phyloP scores from a whole-genome alignment of 805 yeast species.

The Cyberlindnera petersonii region DNA sequence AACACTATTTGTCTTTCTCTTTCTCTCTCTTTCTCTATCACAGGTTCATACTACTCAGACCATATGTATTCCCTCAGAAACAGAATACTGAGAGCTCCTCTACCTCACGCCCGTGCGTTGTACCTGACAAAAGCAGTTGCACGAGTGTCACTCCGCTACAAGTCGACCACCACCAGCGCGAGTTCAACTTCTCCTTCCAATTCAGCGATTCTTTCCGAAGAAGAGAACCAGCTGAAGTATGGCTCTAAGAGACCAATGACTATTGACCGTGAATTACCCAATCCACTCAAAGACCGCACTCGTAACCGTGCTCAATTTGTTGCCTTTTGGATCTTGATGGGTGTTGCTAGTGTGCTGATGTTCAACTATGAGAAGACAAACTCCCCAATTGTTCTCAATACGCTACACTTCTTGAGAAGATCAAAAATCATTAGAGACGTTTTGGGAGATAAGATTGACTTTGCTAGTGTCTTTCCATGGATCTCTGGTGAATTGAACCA shows the following conservation, averaged over 20 bases:
- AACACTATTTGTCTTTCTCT: no score
- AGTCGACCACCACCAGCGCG: conserved; percentile 2
- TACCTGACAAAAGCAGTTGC: not conserved
- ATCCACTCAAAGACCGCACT: conserved; percentile 56
- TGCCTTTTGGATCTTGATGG: conserved; percentile 51
- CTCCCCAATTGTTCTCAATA: conserved; percentile 84
- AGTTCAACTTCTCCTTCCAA: no score
- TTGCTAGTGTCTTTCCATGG: conserved; percentile 81
- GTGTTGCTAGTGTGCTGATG: conserved; percentile 55
- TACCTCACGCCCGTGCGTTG: not conserved
- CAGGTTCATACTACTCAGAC: not conserved
- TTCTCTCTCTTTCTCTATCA: not conserved
- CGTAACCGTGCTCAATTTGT: conserved; percentile 52
- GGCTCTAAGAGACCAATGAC: conserved; percentile 21
- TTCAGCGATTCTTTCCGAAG: conserved; percentile 8
- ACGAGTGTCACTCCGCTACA: conserved; percentile 1
- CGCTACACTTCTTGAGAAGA: conserved; percentile 80
- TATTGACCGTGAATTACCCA: conserved; percentile 77
- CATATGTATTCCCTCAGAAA: conserved; percentile 9
- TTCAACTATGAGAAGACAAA: conserved; percentile 91
- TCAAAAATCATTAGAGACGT: conserved; percentile 56
- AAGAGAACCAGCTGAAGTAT: conserved; percentile 6
- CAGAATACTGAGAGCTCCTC: conserved; percentile 1
- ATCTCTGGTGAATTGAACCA: conserved; percentile 80
- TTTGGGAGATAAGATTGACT: conserved; percentile 75